Percentiles rank a stretch among this genome's conserved stretches.
phyloP scores from a whole-genome alignment of 164 flowering plant species.

The Malania oleifera region DNA sequence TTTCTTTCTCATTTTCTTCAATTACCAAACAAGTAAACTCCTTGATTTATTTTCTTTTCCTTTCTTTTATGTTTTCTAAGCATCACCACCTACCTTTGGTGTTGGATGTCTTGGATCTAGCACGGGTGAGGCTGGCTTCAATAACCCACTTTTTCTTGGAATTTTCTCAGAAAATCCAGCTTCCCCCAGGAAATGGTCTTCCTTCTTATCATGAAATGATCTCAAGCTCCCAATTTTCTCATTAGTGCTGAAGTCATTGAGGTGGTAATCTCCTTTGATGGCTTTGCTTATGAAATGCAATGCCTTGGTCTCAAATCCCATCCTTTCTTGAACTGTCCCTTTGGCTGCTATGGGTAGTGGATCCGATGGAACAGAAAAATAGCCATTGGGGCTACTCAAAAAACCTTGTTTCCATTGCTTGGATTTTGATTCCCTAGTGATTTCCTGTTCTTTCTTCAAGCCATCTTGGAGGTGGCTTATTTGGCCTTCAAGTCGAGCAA shows the following conservation, averaged over 20 bases:
- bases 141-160: slow-evolving; percentile 38
- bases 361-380: slow-evolving; percentile 9
- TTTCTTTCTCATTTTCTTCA: no score
- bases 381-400: slow-evolving; percentile 6
- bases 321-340: slow-evolving; percentile 24
- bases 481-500: slow-evolving; percentile 56
- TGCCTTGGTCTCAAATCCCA: slow-evolving; percentile 59
- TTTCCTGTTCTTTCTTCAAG: slow-evolving; percentile 36
- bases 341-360: slow-evolving; percentile 13
- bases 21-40: no score
- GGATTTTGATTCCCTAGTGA: slow-evolving; percentile 26
- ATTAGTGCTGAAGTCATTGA: slow-evolving; percentile 31
- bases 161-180: slow-evolving; percentile 25
- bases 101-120: slow-evolving; percentile 44
- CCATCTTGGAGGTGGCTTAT: slow-evolving; percentile 42
- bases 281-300: slow-evolving; percentile 88
- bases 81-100: slow-evolving; percentile 46
- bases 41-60: no score
- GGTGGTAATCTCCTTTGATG: slow-evolving; percentile 64
- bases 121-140: slow-evolving; percentile 40
- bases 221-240: slow-evolving; percentile 26
- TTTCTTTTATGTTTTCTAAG: no score
- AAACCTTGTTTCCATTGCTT: slow-evolving; percentile 23
- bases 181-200: slow-evolving; percentile 31
- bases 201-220: slow-evolving; percentile 30